These are phyloP conservation scores for Mucuna pruriens DNA, from an alignment of 306 rosid species.

Conservation along the genomic window DNA sequence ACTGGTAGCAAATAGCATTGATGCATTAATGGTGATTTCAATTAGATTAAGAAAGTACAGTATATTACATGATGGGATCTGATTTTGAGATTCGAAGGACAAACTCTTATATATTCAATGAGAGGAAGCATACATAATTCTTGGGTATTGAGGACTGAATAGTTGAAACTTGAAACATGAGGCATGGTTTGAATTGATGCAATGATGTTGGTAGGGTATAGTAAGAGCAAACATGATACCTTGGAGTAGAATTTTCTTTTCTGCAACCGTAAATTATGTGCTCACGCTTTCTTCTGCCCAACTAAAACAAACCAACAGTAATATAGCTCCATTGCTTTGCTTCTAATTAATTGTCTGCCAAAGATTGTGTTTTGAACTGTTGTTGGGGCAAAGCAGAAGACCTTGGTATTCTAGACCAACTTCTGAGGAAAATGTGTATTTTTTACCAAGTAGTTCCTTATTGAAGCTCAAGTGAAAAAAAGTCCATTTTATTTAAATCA, in stretches of 20 bases:
- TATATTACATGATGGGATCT: neutral
- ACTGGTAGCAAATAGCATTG: neutral
- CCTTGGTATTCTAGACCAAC: conserved; percentile 2
- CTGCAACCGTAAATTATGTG: neutral
- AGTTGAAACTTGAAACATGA: conserved; percentile 31
- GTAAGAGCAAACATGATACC: neutral
- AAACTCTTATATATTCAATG: neutral
- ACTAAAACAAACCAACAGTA: neutral
- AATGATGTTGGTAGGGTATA: neutral
- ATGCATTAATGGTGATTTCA: neutral
- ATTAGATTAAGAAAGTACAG: neutral
- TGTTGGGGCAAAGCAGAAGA: neutral
- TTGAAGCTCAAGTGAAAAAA: neutral
- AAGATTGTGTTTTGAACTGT: neutral
- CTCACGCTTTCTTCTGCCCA: neutral
- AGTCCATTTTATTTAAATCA: neutral
- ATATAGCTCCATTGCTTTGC: neutral
- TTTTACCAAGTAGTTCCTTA: neutral
- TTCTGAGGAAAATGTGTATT: neutral
- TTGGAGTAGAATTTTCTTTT: neutral
- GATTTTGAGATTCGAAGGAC: neutral
- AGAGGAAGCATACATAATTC: neutral
- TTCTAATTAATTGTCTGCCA: conserved; percentile 1
- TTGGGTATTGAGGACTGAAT: neutral
- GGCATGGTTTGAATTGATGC: neutral